Evolutionary conservation across 768 basidiomycete species (phyloP).

Genomic region (Suillus clintonianus): DNA sequence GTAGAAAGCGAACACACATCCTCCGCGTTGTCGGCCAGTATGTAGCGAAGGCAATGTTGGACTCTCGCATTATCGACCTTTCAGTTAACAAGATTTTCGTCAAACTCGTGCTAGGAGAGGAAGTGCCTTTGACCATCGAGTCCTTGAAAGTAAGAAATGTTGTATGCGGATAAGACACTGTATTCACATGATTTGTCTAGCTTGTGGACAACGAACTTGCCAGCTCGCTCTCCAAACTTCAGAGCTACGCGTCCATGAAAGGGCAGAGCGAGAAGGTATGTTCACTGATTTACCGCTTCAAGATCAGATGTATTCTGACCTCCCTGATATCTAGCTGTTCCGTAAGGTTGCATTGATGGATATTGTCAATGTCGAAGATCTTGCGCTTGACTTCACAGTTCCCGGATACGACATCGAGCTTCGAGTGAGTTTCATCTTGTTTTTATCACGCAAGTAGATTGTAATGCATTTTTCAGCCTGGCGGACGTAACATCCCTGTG

Average conservation of each 20-base stretch:
- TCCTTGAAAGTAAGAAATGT: constrained; percentile 67
- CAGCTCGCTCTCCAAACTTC: constrained; percentile 80
- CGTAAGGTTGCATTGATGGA: constrained; percentile 61
- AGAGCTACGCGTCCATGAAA: constrained; percentile 58
- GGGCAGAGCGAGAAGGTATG: constrained; percentile 57
- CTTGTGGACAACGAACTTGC: constrained; percentile 85
- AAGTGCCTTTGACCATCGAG: constrained; percentile 81
- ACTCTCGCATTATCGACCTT: constrained; percentile 96
- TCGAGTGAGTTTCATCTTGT: constrained; percentile 50
- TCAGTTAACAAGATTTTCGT: constrained; percentile 95
- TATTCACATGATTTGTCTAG: constrained; percentile 39
- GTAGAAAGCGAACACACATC: constrained; percentile 81
- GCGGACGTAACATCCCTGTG: constrained; percentile 80
- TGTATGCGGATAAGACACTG: neutral
- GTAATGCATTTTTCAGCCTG: constrained; percentile 49
- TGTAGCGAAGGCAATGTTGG: constrained; percentile 94
- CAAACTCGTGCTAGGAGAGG: constrained; percentile 84
- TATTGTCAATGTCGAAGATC: constrained; percentile 75
- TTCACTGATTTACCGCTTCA: neutral
- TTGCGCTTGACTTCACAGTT: constrained; percentile 93
- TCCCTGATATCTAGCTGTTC: constrained; percentile 39
- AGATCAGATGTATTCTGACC: neutral
- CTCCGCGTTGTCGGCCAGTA: constrained; percentile 94
- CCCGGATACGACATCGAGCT: constrained; percentile 96
- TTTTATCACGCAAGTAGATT: neutral